Conservation (phyloP, 345 rosid genomes). For the Salix caprea region DNA sequence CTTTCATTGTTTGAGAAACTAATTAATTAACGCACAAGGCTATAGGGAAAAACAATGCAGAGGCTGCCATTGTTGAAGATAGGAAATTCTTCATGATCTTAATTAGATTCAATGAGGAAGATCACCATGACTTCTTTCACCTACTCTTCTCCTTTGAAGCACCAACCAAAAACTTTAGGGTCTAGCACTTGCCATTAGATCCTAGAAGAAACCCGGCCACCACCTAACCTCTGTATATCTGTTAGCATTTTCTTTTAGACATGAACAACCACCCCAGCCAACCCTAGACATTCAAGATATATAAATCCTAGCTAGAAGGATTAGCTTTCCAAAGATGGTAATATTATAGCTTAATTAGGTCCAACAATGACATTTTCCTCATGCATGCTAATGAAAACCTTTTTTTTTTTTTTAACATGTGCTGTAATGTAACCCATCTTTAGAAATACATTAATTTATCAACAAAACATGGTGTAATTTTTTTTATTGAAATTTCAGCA, state of each 20-base stretch:
- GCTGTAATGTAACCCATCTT: no score
- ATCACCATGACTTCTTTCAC: neutral
- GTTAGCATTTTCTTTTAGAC: neutral
- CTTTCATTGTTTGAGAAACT: neutral
- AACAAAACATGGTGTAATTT: no score
- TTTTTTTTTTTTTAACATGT: no score
- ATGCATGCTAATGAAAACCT: neutral
- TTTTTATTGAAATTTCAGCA: no score
- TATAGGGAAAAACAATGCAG: neutral
- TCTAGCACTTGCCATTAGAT: conserved; percentile 4
- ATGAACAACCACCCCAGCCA: conserved; percentile 18
- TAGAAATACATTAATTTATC: no score
- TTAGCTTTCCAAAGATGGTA: neutral
- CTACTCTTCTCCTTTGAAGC: conserved; percentile 9
- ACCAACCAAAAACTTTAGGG: conserved; percentile 16
- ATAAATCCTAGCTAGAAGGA: conserved; percentile 1
- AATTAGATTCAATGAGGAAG: neutral
- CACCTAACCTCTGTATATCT: neutral
- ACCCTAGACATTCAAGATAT: conserved; percentile 6
- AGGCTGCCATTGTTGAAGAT: neutral
- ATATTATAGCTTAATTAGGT: neutral
- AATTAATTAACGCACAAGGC: neutral
- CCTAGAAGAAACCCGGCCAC: conserved; percentile 9
- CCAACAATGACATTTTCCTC: neutral
- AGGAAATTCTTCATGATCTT: neutral